Evolutionary conservation across 140 eudicot species (phyloP).

Genomic region (Anethum foeniculum): DNA sequence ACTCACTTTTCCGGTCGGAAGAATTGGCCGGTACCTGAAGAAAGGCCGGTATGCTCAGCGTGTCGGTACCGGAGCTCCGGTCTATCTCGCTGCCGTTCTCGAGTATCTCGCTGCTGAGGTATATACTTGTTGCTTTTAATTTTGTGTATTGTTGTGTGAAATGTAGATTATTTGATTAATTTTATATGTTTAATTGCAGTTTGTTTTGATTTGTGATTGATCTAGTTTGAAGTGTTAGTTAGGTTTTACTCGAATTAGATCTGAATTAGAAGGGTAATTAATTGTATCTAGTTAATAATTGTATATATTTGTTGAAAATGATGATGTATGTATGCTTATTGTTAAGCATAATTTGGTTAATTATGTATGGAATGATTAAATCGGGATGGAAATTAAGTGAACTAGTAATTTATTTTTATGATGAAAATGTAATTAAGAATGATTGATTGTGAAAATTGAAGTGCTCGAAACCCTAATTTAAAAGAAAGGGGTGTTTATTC

Average conservation of each 20-base stretch:
- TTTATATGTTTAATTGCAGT: too few species aligned
- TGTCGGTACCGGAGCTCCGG: conserved; percentile 9
- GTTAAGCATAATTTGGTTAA: neutral
- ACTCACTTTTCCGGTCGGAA: conserved; percentile 3
- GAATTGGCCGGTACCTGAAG: conserved; percentile 1
- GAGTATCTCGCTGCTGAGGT: conserved; percentile 14
- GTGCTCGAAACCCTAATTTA: neutral
- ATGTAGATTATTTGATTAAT: neutral
- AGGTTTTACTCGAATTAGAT: neutral
- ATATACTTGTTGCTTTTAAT: neutral
- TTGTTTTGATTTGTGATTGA: neutral
- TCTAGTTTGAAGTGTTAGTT: too few species aligned
- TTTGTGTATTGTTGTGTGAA: neutral
- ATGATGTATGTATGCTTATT: neutral
- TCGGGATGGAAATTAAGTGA: neutral
- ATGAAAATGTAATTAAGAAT: neutral
- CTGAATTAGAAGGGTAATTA: neutral
- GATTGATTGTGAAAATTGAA: neutral
- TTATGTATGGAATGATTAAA: too few species aligned
- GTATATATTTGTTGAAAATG: neutral
- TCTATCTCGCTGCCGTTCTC: conserved; percentile 8
- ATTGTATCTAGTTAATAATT: neutral
- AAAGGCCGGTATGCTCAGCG: conserved; percentile 6
- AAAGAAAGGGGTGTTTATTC: neutral
- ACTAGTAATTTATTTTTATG: too few species aligned